Evolutionary conservation across 805 yeast genomes (phyloP).

Genomic region (Pichia ethanolica): DNA sequence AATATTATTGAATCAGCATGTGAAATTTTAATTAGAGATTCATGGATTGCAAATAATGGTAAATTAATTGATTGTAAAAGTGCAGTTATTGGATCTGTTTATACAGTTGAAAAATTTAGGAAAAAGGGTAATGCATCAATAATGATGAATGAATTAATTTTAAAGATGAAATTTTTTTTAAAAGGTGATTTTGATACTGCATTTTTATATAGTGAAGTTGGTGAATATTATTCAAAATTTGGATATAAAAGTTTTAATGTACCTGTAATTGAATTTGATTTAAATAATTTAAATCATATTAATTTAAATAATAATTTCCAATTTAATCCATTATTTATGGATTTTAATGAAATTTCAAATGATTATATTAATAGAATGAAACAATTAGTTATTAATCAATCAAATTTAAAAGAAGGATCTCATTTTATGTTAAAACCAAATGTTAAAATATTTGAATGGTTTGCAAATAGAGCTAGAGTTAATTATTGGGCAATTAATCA

Average conservation of each 20-base stretch:
- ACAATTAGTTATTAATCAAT: background rate
- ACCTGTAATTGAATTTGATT: conserved; percentile 12
- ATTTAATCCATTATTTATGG: background rate
- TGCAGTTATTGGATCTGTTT: conserved; percentile 53
- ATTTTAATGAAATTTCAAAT: conserved; percentile 1
- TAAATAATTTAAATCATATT: background rate
- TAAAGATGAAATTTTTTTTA: conserved; percentile 12
- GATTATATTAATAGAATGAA: background rate
- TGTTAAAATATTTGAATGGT: conserved; percentile 33
- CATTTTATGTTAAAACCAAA: conserved; percentile 32
- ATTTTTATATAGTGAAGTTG: conserved; percentile 67
- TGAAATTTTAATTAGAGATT: conserved; percentile 23
- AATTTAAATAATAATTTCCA: conserved; percentile 5
- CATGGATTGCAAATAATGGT: conserved; percentile 9
- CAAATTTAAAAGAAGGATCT: background rate
- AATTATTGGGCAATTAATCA: conserved; percentile 2
- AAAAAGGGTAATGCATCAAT: conserved; percentile 47
- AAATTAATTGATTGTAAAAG: conserved; percentile 7
- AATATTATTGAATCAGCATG: conserved; percentile 13
- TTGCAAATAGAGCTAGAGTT: conserved; percentile 29
- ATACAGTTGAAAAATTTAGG: conserved; percentile 40
- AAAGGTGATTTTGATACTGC: conserved; percentile 28
- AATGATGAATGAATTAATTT: conserved; percentile 36
- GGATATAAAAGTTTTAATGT: conserved; percentile 39
- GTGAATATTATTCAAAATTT: conserved; percentile 53